phyloP scores from a whole-genome alignment of 2,329 filamentous ascomycete genomes.

The Leptographium radiaticola region DNA sequence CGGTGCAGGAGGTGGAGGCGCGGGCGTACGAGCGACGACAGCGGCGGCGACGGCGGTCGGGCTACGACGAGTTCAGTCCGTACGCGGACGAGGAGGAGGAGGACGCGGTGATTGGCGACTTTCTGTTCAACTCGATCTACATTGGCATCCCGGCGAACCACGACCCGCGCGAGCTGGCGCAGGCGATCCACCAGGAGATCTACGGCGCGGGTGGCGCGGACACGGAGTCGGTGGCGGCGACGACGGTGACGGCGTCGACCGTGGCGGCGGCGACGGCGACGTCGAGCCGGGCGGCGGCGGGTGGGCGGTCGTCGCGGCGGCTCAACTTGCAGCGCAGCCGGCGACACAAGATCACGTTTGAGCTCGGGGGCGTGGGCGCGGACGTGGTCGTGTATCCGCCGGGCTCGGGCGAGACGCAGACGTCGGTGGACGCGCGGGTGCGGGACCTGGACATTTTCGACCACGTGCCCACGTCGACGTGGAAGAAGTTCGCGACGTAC shows the following conservation, averaged over 20 bases:
- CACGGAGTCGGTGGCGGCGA: conserved; percentile 61
- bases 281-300: neutral
- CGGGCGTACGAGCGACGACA: conserved; percentile 65
- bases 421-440: conserved; percentile 72
- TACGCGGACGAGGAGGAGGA: conserved; percentile 56
- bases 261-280: neutral
- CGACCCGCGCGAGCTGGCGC: conserved; percentile 69
- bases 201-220: conserved; percentile 50
- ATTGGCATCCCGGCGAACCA: conserved; percentile 81
- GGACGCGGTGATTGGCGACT: conserved; percentile 81
- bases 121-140: conserved; percentile 97
- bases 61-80: conserved; percentile 25
- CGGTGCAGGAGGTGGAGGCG: conserved; percentile 75
- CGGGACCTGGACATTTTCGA: conserved; percentile 83
- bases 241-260: conserved; percentile 47
- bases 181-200: conserved; percentile 76
- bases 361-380: conserved; percentile 70
- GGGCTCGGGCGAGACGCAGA: conserved; percentile 67
- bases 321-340: conserved; percentile 74
- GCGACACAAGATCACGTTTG: conserved; percentile 90
- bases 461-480: conserved; percentile 86
- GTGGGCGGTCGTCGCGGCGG: conserved; percentile 35
- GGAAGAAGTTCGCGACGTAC: conserved; percentile 96
- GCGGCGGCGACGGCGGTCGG: conserved; percentile 40
- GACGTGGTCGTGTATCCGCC: conserved; percentile 74